Percentiles rank a stretch among this genome's conserved stretches.
These are phyloP conservation scores for Corymbia maculata DNA, from an alignment of 345 rosid species.

Conservation along the genomic window DNA sequence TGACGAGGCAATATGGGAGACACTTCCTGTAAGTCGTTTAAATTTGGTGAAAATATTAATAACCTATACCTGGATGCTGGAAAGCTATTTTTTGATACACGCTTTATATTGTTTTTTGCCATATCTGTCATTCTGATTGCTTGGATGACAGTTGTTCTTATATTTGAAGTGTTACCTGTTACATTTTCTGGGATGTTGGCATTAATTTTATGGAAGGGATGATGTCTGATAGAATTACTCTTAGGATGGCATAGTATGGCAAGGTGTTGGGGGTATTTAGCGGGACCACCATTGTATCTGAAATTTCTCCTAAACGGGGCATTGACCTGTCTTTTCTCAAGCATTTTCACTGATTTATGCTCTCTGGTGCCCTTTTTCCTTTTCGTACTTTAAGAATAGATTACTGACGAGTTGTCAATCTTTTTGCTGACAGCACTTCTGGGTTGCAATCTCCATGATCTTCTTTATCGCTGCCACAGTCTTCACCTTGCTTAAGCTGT, in stretches of 20 bases:
- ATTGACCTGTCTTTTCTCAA: background rate
- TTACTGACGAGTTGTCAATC: background rate
- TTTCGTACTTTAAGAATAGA: background rate
- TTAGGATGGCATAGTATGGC: background rate
- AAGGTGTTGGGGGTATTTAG: background rate
- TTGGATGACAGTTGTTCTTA: background rate
- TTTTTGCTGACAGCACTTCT: slow-evolving; percentile 61
- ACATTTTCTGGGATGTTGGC: background rate
- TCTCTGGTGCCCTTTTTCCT: background rate
- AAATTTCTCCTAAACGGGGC: background rate
- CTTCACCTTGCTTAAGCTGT: slow-evolving; percentile 81
- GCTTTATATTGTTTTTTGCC: background rate
- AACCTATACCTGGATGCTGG: background rate
- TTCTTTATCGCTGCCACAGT: slow-evolving; percentile 87
- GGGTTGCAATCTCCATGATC: slow-evolving; percentile 98
- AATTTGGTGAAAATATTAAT: background rate
- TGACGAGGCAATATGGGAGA: slow-evolving; percentile 96
- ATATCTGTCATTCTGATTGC: background rate
- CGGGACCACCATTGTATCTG: background rate
- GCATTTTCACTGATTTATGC: background rate
- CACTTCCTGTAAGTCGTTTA: slow-evolving; percentile 72
- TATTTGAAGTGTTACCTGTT: background rate
- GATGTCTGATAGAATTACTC: background rate
- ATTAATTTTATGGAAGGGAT: background rate
- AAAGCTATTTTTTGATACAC: background rate